Evolutionary conservation across 179 eudicot genomes (phyloP).

Genomic region (Actinidia polygama): DNA sequence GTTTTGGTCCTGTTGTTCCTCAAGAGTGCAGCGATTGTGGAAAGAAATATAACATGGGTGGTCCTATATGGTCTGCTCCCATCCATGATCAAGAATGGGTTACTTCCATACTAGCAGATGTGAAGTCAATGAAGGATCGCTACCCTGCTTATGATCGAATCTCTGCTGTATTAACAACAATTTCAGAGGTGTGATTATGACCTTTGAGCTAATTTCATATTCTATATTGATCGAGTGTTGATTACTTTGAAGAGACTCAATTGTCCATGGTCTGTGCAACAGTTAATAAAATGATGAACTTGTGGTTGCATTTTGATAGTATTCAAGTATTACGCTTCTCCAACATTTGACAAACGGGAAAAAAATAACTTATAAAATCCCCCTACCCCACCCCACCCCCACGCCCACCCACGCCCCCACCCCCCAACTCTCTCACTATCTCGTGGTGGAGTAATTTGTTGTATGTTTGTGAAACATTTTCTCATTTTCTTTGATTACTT

Average conservation of each 20-base stretch:
- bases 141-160: conserved; percentile 89
- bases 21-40: conserved; percentile 93
- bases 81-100: conserved; percentile 98
- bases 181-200: conserved; percentile 76
- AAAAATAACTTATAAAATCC: no score
- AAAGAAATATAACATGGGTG: conserved; percentile 92
- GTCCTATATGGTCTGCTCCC: conserved; percentile 98
- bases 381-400: no score
- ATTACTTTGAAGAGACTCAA: conserved; percentile 7
- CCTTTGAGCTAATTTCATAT: not conserved
- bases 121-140: conserved; percentile 62
- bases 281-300: not conserved
- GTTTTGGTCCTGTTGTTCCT: conserved; percentile 86
- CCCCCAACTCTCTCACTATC: no score
- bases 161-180: conserved; percentile 77
- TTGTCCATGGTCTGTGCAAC: not conserved
- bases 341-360: no score
- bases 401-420: no score
- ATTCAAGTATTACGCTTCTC: no score
- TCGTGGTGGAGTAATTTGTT: not conserved
- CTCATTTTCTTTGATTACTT: not conserved
- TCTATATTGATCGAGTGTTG: not conserved
- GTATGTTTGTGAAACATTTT: not conserved
- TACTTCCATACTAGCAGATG: conserved; percentile 70
- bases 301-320: conserved; percentile 1